These are phyloP conservation scores for Hansenula lynferdii DNA, from an alignment of 1,139 yeast species.

Conservation along the genomic window DNA sequence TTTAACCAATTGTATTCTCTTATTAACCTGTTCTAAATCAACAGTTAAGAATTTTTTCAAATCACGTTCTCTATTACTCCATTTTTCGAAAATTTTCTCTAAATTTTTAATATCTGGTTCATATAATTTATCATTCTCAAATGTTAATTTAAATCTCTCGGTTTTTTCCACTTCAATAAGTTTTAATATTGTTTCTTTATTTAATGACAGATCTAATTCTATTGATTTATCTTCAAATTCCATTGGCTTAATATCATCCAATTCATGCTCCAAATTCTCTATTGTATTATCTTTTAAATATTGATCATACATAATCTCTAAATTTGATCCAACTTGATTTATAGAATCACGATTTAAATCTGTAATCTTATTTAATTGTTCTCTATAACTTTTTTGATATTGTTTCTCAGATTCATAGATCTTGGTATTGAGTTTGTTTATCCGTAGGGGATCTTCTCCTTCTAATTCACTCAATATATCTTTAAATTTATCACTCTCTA, in stretches of 20 bases:
- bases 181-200: conserved; percentile 16
- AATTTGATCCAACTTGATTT: conserved; percentile 11
- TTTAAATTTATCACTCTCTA: conserved; percentile 1
- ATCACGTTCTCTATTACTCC: conserved; percentile 37
- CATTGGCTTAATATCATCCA: conserved; percentile 10
- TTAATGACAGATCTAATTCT: conserved; percentile 5
- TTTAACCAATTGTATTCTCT: conserved; percentile 30
- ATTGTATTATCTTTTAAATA: conserved; percentile 8
- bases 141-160: conserved; percentile 13
- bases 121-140: conserved; percentile 15
- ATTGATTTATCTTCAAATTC: too few species aligned
- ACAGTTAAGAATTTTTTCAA: conserved; percentile 35
- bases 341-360: conserved; percentile 8
- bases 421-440: neutral
- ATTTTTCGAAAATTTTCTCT: conserved; percentile 30
- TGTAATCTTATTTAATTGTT: conserved; percentile 6
- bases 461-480: neutral
- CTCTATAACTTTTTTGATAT: conserved; percentile 9
- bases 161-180: conserved; percentile 15
- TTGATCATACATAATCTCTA: conserved; percentile 15
- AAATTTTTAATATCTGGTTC: conserved; percentile 15
- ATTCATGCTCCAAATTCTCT: conserved; percentile 9
- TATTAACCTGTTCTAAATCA: conserved; percentile 29
- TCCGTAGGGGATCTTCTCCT: neutral
- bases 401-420: conserved; percentile 13